A percentile compares a stretch with the other conserved stretches of the same genome.
Evolutionary conservation across 225 moss, liverwort and hornwort species (phyloP).

Genomic region (Anthoceros angustus): DNA sequence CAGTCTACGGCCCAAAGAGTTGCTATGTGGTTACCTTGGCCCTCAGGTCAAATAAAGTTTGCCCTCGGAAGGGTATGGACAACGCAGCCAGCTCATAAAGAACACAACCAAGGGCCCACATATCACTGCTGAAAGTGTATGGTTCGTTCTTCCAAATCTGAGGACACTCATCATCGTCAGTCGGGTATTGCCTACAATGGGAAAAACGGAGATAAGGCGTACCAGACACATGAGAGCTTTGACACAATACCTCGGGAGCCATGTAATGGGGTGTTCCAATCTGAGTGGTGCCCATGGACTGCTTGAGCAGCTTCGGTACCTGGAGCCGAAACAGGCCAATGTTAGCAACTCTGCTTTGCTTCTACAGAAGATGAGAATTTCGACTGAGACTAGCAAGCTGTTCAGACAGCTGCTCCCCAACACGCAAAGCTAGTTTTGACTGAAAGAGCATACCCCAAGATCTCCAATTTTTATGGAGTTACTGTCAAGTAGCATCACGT

Average conservation of each 20-base stretch:
- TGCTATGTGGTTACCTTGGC: constrained; percentile 11
- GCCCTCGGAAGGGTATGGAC: constrained; percentile 22
- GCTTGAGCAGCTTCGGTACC: constrained; percentile 18
- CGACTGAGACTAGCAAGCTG: too few species aligned
- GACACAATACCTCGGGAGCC: constrained; percentile 18
- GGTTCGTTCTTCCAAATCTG: constrained; percentile 27
- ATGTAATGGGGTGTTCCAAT: constrained; percentile 21
- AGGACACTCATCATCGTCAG: not conserved
- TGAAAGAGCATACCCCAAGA: constrained; percentile 17
- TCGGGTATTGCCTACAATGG: not conserved
- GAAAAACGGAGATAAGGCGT: not conserved
- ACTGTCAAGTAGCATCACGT: constrained; percentile 17
- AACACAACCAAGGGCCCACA: constrained; percentile 25
- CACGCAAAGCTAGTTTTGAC: too few species aligned
- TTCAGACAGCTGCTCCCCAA: too few species aligned
- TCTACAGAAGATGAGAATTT: too few species aligned
- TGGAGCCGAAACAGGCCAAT: constrained; percentile 6
- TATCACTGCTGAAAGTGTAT: constrained; percentile 27
- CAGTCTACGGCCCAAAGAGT: not conserved
- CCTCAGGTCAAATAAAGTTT: constrained; percentile 19
- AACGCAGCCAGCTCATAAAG: constrained; percentile 20
- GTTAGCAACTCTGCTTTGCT: not conserved
- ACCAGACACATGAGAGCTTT: not conserved
- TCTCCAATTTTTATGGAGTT: constrained; percentile 20
- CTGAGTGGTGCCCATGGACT: constrained; percentile 10